Evolutionary conservation across 805 yeast genomes (phyloP), one percentile per base, ranked within the genome.

Genomic region (Candida palmyrensis): DNA sequence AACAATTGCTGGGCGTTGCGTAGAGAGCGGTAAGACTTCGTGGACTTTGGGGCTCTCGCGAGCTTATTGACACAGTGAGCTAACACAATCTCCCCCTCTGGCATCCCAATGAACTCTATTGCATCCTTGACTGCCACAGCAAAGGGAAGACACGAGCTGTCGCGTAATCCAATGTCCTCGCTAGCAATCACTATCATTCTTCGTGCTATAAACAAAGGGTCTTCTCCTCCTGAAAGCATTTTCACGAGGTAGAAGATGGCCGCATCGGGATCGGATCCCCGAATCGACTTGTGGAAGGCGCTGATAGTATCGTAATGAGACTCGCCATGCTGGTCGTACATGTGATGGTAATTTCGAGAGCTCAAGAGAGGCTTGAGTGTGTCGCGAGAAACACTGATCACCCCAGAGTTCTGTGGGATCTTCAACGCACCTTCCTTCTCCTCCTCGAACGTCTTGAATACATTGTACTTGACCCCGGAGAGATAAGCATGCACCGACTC

Each of bases 1-100:
- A 89, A 51, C 40, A 75, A 62, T 1, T 66, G 50, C 39, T 79
- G 84, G n/a, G 89, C 76, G 19, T 67, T 58, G 8, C 79, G 71
- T 71, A 88, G 79, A 0, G 89, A 95, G 37, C 88, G 65, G 50
- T 92, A 92, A 0, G 92, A 77, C 48, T 81, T 82, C 5, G 92
- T 88, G 7, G 95, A 82, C 55, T 92, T 92, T 0, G 79, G 77
- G 0, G 97, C 94, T 34, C 76, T 60, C 0, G 97, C 94, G 16
- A 92, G 62, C 45, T 89, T 84, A n/a, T 83, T 87, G 1, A 95
- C 89, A 57, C 96, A 88, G 46, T 92, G 97, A 0, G 88, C 97
- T 27, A 92, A 59, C 5, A 87, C 78, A 16, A 85, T 68, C 52
- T 89, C 95, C 2, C 92, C 90, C 49, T 92, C 98, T 0, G 98